Percentiles rank a stretch among this genome's conserved stretches.
These are phyloP conservation scores for Sonneratia caseolaris DNA, from an alignment of 345 rosid genomes.

Conservation along the genomic window DNA sequence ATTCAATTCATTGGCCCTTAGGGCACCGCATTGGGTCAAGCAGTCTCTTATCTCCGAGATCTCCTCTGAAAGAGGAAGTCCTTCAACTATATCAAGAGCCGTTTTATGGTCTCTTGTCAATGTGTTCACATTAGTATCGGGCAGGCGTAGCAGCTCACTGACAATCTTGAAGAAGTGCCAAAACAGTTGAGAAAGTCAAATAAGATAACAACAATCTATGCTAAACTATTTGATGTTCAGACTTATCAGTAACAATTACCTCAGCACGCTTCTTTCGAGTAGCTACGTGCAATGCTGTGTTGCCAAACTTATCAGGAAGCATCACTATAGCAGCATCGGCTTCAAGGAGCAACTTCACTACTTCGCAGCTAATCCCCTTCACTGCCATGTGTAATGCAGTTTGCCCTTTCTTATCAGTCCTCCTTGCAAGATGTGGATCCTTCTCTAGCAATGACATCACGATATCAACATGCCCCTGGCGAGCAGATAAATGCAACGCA, in stretches of 20 bases:
- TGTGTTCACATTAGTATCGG: constrained; percentile 64
- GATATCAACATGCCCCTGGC: constrained; percentile 82
- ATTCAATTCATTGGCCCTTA: constrained; percentile 68
- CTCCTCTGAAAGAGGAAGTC: constrained; percentile 68
- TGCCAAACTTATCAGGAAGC: constrained; percentile 82
- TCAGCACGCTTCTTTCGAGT: constrained; percentile 74
- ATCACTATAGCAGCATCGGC: constrained; percentile 66
- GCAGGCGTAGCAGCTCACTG: constrained; percentile 50
- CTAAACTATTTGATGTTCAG: background rate
- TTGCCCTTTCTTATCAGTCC: constrained; percentile 90
- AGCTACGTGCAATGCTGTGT: constrained; percentile 74
- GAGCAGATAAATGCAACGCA: constrained; percentile 80
- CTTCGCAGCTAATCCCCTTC: constrained; percentile 65
- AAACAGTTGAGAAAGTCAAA: background rate
- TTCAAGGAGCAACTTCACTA: constrained; percentile 60
- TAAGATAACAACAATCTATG: background rate
- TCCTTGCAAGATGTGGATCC: constrained; percentile 68
- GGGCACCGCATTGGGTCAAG: constrained; percentile 54
- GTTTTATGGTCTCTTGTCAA: constrained; percentile 72
- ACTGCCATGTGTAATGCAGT: constrained; percentile 95
- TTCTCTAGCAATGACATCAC: constrained; percentile 50
- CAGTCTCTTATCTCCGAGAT: constrained; percentile 45
- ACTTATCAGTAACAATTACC: constrained; percentile 25
- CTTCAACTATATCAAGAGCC: constrained; percentile 78
- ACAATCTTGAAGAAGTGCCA: constrained; percentile 45